Percentiles rank a stretch among this genome's conserved stretches.
Conservation (phyloP, 2,329 filamentous ascomycete genomes). For the Botryotinia globosa region DNA sequence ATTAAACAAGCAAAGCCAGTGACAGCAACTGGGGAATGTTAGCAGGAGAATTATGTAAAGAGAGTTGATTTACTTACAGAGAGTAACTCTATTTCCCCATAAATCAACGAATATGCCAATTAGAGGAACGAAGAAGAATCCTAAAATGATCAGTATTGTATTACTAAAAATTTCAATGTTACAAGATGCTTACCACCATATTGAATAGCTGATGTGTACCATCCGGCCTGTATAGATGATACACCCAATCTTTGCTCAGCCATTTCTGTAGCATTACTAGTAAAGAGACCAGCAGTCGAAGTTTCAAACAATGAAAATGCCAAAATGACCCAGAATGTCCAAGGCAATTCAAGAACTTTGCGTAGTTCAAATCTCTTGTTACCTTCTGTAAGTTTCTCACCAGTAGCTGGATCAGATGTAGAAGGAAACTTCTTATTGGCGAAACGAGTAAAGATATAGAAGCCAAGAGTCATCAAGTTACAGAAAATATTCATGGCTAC, state of each 20-base stretch:
- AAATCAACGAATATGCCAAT: conserved; percentile 47
- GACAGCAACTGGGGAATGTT: conserved; percentile 36
- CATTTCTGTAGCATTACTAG: conserved; percentile 58
- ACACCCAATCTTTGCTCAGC: conserved; percentile 58
- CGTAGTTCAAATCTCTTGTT: conserved; percentile 55
- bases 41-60: background rate
- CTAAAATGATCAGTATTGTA: conserved; percentile 24
- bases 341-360: conserved; percentile 57
- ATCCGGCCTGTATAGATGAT: conserved; percentile 54
- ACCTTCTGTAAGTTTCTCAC: conserved; percentile 58
- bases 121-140: conserved; percentile 58
- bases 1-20: conserved; percentile 51
- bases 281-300: conserved; percentile 52
- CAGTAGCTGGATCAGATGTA: conserved; percentile 51
- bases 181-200: conserved; percentile 44
- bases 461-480: conserved; percentile 51
- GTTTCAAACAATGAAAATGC: conserved; percentile 58
- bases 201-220: conserved; percentile 57
- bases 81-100: conserved; percentile 50
- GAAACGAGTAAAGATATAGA: conserved; percentile 55
- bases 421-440: conserved; percentile 24
- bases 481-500: conserved; percentile 65
- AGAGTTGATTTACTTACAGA: conserved; percentile 38
- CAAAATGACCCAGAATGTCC: conserved; percentile 57
- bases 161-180: background rate